Evolutionary conservation across 352 stramenopile genomes (phyloP), one percentile per base, ranked within the genome.

Genomic region (Phytophthora melonis): DNA sequence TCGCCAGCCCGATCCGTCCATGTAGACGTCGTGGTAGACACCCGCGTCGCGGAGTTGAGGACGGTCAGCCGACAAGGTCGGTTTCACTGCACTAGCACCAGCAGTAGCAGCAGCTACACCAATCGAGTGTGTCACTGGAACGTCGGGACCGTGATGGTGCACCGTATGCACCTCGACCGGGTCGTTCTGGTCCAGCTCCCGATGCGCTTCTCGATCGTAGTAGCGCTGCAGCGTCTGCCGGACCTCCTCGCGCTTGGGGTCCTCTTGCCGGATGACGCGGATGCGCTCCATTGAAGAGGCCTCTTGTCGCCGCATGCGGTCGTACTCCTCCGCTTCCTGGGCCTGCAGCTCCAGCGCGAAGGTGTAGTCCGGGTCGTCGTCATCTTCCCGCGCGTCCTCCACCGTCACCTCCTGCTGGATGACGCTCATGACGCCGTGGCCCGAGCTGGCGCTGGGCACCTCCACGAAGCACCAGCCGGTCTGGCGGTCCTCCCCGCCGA

Each of bases 391-490:
- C 9, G 78, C 74, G 61, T 88, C 72, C 58, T 85, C 70, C 45
- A 84, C 77, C 39, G 82, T 80, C 27, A 93, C 81, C 61, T 93
- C 82, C 71, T 93, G 86, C 58, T 93, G 82, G 14, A 92, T 78
- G 66, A 91, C 84, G 62, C 84, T 92, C 86, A 93, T 93, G 70
- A 88, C 84, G 66, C 86, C 86, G 57, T 80, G 80, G 34, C 86
- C 82, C 0, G 79, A 77, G 64, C 80, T 87, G 2, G 75, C 63
- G 63, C 82, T 89, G n/a, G 86, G 84, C 18, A 93, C 86, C 68
- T 93, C 86, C 68, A 93, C 84, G 63, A 93, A 93, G 58, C 86
- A 93, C 84, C 84, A 93, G 57, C 82, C 86, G 1, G 81, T 84
- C 58, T 88, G 75, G n/a, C 75, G 45, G 39, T 83, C 82, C 47